Percentiles rank a stretch among this genome's conserved stretches.
phyloP scores from a whole-genome alignment of 306 rosid species.

The Prunus mume region DNA sequence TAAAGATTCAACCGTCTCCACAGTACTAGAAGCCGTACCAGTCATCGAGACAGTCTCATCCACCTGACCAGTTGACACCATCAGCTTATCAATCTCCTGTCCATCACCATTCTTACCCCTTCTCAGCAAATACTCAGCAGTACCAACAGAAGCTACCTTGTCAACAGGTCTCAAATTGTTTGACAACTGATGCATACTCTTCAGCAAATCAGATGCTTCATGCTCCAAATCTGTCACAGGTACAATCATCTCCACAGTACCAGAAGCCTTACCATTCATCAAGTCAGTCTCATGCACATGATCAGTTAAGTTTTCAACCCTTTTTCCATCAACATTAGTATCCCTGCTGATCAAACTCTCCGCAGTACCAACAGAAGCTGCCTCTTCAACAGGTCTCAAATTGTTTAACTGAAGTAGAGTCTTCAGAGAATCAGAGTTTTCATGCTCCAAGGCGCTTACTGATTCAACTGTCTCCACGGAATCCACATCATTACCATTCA shows the following conservation, averaged over 20 bases:
- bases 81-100: neutral
- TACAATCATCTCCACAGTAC: neutral
- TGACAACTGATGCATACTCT: neutral
- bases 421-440: neutral
- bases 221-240: neutral
- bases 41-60: neutral
- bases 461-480: neutral
- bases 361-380: neutral
- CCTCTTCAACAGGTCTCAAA: neutral
- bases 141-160: neutral
- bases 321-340: neutral
- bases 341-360: neutral
- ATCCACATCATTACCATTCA: neutral
- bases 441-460: neutral
- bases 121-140: neutral
- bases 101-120: constrained; percentile 5
- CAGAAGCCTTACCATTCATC: neutral
- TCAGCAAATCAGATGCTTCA: neutral
- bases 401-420: neutral
- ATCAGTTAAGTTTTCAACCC: neutral
- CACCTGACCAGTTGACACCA: neutral
- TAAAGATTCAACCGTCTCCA: constrained; percentile 13
- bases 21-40: neutral
- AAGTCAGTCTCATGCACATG: neutral
- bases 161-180: neutral